Base-by-base conservation (phyloP, 2,329 filamentous ascomycete species). In the Pleurostoma richardsiae region DNA sequence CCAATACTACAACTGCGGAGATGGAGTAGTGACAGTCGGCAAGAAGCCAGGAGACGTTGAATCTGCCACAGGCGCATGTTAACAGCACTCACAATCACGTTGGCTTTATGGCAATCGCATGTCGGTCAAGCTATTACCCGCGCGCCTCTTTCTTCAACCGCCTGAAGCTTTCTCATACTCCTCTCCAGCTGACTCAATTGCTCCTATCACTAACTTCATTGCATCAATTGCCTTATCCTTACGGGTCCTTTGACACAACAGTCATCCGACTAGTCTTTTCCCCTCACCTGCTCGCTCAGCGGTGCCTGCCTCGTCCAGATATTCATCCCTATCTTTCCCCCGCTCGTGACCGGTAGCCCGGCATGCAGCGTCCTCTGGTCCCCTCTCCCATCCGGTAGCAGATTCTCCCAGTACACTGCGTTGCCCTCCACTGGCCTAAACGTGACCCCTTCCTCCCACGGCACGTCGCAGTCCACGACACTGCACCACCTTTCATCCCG, bases 271-370 rank as follows among this genome's bases (percentile, higher is more conserved):
- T 19, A 19, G 19, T 19, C 19, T 19, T 19, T 19, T 19, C 19
- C 19, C 19, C 19, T 19, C 19, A 19, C 19, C 30, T 61, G 58
- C 40, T 60, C 61, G 43, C 56, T 57, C 41, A 63, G 44, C 6
- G 60, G 60, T 26, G 58, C 60, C 52, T 68, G 61, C 41, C 64
- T 58, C 11, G 66, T 70, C 66, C 66, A 71, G 43, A 70, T 69
- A 29, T 71, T 71, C 66, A 70, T 68, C 19, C 67, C 67, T 41
- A 68, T 59, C 54, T 71, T 70, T 30, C 56, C 58, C 4, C 68
- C 68, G 29, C 56, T 63, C 3, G 60, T 64, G n/a, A 70, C 60
- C 2, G 66, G 66, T 48, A 70, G 43, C 4, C 68, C 67, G 11
- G 66, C 66, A 47, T 70, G 67, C 39, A 70, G 48, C 8, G 64